Conservation (phyloP, 2,329 filamentous ascomycete genomes). For the Scedosporium apiospermum region DNA sequence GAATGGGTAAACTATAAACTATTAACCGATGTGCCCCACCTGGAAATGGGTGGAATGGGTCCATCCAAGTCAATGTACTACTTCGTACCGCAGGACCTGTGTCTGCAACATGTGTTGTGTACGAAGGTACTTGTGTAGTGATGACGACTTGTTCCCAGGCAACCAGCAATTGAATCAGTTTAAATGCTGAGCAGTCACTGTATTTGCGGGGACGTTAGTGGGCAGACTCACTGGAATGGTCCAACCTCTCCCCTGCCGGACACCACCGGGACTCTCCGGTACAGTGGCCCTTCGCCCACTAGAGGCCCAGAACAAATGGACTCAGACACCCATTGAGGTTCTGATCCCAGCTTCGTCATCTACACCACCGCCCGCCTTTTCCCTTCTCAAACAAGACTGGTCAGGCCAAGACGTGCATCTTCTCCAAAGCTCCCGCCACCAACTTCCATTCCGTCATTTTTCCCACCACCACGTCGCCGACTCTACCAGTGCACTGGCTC, state of each 20-base stretch:
- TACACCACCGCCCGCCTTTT: neutral
- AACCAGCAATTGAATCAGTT: neutral
- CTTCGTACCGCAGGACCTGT: too few relatives aligned
- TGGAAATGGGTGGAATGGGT: neutral
- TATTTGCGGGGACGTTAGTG: too few relatives aligned
- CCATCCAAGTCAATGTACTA: too few relatives aligned
- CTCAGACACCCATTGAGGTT: too few relatives aligned
- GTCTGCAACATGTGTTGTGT: neutral
- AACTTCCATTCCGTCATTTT: neutral
- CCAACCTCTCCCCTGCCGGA: too few relatives aligned
- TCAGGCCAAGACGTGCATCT: neutral
- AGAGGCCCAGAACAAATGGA: too few relatives aligned
- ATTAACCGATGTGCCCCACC: neutral
- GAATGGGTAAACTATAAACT: constrained; percentile 4
- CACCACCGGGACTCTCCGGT: too few relatives aligned
- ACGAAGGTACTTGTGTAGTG: neutral
- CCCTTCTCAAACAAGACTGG: neutral
- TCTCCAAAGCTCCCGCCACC: neutral
- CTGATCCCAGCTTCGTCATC: neutral
- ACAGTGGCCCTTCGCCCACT: too few relatives aligned
- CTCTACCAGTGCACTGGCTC: neutral
- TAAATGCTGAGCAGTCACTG: too few relatives aligned
- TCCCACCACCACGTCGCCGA: neutral
- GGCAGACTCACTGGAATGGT: too few relatives aligned
- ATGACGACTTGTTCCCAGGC: neutral